Evolutionary conservation across 2,329 filamentous ascomycete genomes (phyloP).

Genomic region (Alternaria panax): DNA sequence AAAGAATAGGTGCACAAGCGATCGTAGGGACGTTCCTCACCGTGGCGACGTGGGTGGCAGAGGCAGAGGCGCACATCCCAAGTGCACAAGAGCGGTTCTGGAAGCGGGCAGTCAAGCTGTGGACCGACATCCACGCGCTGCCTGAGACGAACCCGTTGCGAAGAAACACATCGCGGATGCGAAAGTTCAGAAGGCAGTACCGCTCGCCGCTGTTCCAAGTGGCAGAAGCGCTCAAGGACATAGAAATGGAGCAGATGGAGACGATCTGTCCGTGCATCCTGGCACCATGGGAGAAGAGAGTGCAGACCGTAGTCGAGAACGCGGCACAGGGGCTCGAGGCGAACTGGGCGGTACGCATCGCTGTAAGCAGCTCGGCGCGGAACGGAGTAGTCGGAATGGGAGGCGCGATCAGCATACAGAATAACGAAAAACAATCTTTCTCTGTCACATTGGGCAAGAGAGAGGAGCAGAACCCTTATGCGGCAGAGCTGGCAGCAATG

Average conservation of each 20-base stretch:
- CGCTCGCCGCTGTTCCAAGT: neutral
- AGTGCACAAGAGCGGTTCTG: conserved; percentile 18
- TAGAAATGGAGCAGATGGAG: conserved; percentile 16
- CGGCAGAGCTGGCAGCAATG: conserved; percentile 14
- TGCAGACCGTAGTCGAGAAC: conserved; percentile 11
- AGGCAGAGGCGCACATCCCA: conserved; percentile 20
- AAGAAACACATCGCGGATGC: conserved; percentile 16
- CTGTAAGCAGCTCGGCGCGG: conserved; percentile 15
- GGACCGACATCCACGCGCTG: conserved; percentile 17
- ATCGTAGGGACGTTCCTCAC: conserved; percentile 17
- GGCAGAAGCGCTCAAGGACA: conserved; percentile 17
- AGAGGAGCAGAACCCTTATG: conserved; percentile 14
- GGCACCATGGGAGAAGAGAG: conserved; percentile 19
- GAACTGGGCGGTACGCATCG: conserved; percentile 19
- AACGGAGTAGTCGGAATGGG: conserved; percentile 17
- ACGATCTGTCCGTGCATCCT: conserved; percentile 13
- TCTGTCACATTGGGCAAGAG: conserved; percentile 16
- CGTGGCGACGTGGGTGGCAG: conserved; percentile 14
- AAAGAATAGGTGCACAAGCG: conserved; percentile 17
- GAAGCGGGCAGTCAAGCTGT: conserved; percentile 20
- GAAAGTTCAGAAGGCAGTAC: conserved; percentile 17
- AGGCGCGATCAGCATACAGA: conserved; percentile 14
- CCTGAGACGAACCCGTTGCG: conserved; percentile 16
- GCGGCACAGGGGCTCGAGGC: conserved; percentile 11
- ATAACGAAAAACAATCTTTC: conserved; percentile 14